Evolutionary conservation across 2,329 filamentous ascomycete species (phyloP), one percentile per base, ranked within the genome.

Genomic region (Catunica adiposa): DNA sequence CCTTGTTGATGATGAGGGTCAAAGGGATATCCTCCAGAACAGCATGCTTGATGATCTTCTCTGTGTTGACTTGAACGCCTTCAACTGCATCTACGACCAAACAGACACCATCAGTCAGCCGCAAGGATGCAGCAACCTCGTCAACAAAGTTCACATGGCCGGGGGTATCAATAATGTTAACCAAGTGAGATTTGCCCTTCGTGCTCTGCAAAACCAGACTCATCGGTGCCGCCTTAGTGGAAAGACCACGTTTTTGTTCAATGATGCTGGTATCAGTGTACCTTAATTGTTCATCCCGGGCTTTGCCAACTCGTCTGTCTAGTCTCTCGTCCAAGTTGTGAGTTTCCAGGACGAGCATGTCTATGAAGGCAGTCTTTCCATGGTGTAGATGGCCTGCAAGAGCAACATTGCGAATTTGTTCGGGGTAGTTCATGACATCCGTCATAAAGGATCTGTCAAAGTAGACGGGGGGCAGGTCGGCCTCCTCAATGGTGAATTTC

Each of bases 91-190:
- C 92, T 15, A 98, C 89, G 14, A 98, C 84, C 51, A 98, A 72
- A 54, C 94, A 90, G 23, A 97, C 82, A 58, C 92, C 92, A 66
- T 98, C 92, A 3, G 86, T 89, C 53, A 98, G 71, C 44, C 92
- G 81, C 63, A 95, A 73, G 0, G 89, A 84, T 3, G 89, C 83
- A 7, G 92, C 92, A 38, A 98, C 88, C 68, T 98, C 92, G 66
- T 98, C 92, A 44, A 94, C 90, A 67, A 98, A 98, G 68, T 98
- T 96, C 65, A 97, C 92, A 66, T 98, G 92, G 5, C 92, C 92
- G 0, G 92, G 92, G 0, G 92, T 98, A 69, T 98, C 92, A 58
- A 98, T 75, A 56, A 98, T 82, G 69, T 97, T 97, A 70, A 98
- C 72, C 2, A 98, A 76, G 70, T 97, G 89, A 37, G 89, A 97